Evolutionary conservation across 2,329 filamentous ascomycete genomes (phyloP).

Genomic region (Annulohypoxylon truncatum): DNA sequence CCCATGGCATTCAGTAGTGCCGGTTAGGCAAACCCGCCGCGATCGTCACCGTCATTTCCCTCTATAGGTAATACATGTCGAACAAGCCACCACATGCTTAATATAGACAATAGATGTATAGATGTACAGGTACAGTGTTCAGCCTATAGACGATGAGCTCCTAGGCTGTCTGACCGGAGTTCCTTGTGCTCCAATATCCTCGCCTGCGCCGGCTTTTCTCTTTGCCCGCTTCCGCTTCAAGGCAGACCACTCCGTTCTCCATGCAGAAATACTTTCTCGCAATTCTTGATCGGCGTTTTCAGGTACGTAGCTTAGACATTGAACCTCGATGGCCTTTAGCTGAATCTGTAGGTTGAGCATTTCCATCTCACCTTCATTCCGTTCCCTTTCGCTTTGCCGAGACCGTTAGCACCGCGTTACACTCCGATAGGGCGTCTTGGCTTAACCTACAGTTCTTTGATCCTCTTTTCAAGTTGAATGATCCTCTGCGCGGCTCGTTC

Average conservation of each 20-base stretch:
- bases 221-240: constrained; percentile 60
- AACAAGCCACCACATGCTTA: constrained; percentile 26
- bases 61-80: constrained; percentile 14
- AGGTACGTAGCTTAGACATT: constrained; percentile 61
- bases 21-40: constrained; percentile 12
- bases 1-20: constrained; percentile 8
- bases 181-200: constrained; percentile 20
- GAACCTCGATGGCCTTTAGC: constrained; percentile 71
- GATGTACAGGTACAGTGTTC: constrained; percentile 26
- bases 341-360: constrained; percentile 71
- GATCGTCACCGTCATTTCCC: constrained; percentile 24
- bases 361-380: constrained; percentile 68
- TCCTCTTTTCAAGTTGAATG: constrained; percentile 68
- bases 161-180: constrained; percentile 38
- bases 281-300: constrained; percentile 66
- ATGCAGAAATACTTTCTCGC: constrained; percentile 67
- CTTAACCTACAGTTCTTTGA: constrained; percentile 65
- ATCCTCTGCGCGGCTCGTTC: constrained; percentile 69
- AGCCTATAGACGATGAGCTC: constrained; percentile 22
- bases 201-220: constrained; percentile 36
- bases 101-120: constrained; percentile 27
- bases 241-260: constrained; percentile 69
- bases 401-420: constrained; percentile 29
- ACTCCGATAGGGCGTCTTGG: background rate
- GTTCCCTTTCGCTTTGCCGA: constrained; percentile 62